phyloP scores from a whole-genome alignment of 2,329 filamentous ascomycete species.

The Ophiostoma triangulosporum region DNA sequence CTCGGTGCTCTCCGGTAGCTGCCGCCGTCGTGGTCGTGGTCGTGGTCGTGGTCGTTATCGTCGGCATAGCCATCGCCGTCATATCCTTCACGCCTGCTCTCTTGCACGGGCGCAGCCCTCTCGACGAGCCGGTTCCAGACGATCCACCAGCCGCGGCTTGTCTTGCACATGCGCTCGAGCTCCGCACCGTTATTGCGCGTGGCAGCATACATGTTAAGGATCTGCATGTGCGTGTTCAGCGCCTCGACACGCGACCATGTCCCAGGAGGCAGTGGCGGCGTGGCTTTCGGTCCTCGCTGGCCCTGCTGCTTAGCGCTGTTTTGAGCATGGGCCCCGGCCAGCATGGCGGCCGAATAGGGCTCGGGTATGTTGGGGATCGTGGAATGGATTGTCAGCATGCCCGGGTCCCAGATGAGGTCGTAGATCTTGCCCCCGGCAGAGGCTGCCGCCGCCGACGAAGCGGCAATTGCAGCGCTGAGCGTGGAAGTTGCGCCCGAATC shows the following conservation, averaged over 20 bases:
- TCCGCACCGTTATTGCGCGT: slow-evolving; percentile 31
- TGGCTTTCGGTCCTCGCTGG: background rate
- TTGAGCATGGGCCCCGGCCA: background rate
- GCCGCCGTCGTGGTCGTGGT: background rate
- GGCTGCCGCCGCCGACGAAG: background rate
- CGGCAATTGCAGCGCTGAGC: background rate
- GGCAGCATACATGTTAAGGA: slow-evolving; percentile 41
- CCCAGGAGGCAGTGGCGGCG: background rate
- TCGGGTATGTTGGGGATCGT: slow-evolving; percentile 54
- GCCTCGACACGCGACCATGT: slow-evolving; percentile 49
- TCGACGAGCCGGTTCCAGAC: slow-evolving; percentile 48
- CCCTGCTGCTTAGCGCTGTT: background rate
- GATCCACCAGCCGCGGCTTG: slow-evolving; percentile 55
- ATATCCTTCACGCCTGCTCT: background rate
- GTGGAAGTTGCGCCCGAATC: slow-evolving; percentile 12
- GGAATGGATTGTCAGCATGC: slow-evolving; percentile 42
- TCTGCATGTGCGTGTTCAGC: slow-evolving; percentile 49
- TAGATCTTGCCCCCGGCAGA: slow-evolving; percentile 31
- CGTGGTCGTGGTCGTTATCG: background rate
- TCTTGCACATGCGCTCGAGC: slow-evolving; percentile 51
- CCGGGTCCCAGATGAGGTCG: slow-evolving; percentile 50
- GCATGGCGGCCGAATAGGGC: slow-evolving; percentile 15
- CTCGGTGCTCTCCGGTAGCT: background rate
- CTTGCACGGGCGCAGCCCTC: background rate
- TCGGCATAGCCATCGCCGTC: slow-evolving; percentile 5